Base-by-base conservation (phyloP, 805 yeast species). In the Kuraishia cidri region DNA sequence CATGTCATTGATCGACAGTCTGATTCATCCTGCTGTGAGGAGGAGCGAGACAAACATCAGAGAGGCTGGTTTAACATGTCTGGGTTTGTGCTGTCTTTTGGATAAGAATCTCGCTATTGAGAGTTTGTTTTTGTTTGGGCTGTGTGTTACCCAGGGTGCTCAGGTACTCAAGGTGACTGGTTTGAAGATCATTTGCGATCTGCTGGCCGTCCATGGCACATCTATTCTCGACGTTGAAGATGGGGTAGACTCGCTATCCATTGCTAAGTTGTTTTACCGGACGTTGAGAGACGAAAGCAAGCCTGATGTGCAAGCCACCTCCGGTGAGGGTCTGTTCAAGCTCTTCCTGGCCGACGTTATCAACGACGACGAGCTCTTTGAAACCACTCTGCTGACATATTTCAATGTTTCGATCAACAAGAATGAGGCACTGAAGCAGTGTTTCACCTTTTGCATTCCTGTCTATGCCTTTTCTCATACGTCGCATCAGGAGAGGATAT, bases 251-350 rank as follows among this genome's bases (percentile, higher is more conserved):
- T 66, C 81, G 0, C 56, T 72, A 34, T 76, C 81, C 0, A 59
- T 81, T 36, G 84, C 83, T 38, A 73, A 79, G 48, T 58, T 84
- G 19, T 79, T 82, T 39, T 80, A 77, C 58, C 72, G 76, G 48
- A 70, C 79, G 1, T 58, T 83, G 42, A 70, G 73, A 46, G 68
- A 68, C 41, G 61, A 60, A 36, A 69, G 68, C 4, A 60, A 71
- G 42, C 83, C 83, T 1, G 70, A 68, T 18, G 66, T 86, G 13
- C 95, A 85, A 50, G 77, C 90, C 0, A 65, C 75, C 1, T 81
- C 90, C 7, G 95, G 90, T 0, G 94, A 85, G 47, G 94, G 95
- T 0, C 59, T 88, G 17, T 83, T 88, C 46, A 88, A 90, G 57
- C 59, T 90, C 32, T 75, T 79, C 44, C 62, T 92, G 33, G 81